Percentiles rank a stretch among this genome's conserved stretches.
Conservation (phyloP, 805 yeast genomes). For the Debaryomyces hansenii region DNA sequence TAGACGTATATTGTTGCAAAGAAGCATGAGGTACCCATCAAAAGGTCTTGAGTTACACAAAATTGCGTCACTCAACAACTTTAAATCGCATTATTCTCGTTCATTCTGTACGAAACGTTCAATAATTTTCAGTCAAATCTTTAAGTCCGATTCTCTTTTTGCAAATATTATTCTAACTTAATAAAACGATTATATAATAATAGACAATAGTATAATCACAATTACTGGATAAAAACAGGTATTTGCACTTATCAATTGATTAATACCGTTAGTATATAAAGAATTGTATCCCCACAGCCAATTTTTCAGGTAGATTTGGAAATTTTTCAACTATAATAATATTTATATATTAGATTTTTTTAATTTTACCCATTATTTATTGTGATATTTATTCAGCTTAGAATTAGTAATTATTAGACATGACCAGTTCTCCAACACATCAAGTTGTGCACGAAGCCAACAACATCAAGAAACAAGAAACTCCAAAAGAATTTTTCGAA, state of each 20-base stretch:
- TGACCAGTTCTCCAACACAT: constrained; percentile 34
- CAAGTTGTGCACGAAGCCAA: constrained; percentile 64
- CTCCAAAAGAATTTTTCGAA: constrained; percentile 55
- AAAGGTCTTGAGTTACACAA: background rate
- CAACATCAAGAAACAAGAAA: constrained; percentile 45
- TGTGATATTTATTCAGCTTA: background rate
- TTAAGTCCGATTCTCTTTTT: too few species aligned
- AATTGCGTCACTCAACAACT: background rate
- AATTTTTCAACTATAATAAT: background rate
- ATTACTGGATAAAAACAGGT: too few species aligned
- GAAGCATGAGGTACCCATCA: too few species aligned
- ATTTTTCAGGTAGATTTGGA: too few species aligned
- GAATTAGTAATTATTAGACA: constrained; percentile 3
- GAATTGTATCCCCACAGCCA: background rate
- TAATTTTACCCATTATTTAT: background rate
- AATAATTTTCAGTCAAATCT: too few species aligned
- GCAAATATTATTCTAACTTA: too few species aligned
- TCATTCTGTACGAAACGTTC: too few species aligned
- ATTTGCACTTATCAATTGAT: too few species aligned
- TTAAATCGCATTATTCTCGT: background rate
- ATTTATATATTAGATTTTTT: background rate
- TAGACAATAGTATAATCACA: too few species aligned
- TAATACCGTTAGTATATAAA: background rate
- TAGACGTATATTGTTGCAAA: too few species aligned
- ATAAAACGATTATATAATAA: too few species aligned